These are phyloP conservation scores for Xylaria sp. DNA, from an alignment of 2,329 filamentous ascomycete genomes.

Conservation along the genomic window DNA sequence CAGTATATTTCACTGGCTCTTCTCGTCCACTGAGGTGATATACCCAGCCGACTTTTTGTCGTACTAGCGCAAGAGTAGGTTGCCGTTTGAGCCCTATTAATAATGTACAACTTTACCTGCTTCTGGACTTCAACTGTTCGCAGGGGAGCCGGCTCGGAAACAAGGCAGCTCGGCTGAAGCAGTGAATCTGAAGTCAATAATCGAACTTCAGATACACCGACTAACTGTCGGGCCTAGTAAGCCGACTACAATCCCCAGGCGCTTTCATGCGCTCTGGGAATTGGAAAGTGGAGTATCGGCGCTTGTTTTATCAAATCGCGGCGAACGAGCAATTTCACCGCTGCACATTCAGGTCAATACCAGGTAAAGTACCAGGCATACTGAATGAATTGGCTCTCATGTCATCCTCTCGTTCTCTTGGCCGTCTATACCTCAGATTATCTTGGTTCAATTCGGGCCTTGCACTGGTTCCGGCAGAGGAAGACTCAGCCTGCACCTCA, in stretches of 20 bases:
- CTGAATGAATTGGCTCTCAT: slow-evolving; percentile 51
- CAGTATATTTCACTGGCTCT: slow-evolving; percentile 2
- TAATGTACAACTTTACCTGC: neutral
- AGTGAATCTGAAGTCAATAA: neutral
- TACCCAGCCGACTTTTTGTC: neutral
- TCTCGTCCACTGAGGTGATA: neutral
- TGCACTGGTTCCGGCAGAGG: slow-evolving; percentile 43
- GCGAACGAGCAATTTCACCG: slow-evolving; percentile 37
- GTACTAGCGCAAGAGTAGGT: neutral
- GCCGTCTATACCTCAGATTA: slow-evolving; percentile 53
- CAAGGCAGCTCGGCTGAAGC: neutral
- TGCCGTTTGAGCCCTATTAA: neutral
- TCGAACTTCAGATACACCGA: neutral
- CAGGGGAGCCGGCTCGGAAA: neutral
- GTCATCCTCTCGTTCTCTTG: slow-evolving; percentile 52
- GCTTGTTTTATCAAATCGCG: slow-evolving; percentile 13
- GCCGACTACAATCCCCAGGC: neutral
- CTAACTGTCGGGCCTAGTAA: neutral
- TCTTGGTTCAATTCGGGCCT: slow-evolving; percentile 50
- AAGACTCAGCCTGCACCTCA: slow-evolving; percentile 58
- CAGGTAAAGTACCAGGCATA: slow-evolving; percentile 62
- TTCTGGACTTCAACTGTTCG: slow-evolving; percentile 15
- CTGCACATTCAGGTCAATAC: slow-evolving; percentile 49
- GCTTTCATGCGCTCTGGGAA: neutral
- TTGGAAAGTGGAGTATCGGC: slow-evolving; percentile 17